These are phyloP conservation scores for Prunus mume DNA, from an alignment of 306 rosid genomes.

Conservation along the genomic window DNA sequence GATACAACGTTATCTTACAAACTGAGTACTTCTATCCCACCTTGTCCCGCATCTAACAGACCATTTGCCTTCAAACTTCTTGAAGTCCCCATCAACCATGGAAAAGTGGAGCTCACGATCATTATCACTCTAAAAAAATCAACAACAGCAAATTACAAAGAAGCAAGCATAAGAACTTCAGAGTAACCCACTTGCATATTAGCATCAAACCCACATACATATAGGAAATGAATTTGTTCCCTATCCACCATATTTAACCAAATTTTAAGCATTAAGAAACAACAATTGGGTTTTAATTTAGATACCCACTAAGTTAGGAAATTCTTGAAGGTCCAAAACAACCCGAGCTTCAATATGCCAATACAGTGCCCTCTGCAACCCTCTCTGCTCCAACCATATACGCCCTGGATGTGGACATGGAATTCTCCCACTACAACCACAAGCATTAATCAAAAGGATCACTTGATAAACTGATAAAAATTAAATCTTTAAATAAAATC, in stretches of 20 bases:
- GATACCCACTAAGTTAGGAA: slow-evolving; percentile 56
- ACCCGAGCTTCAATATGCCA: slow-evolving; percentile 99
- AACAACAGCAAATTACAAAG: neutral
- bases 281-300: slow-evolving; percentile 5
- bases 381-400: slow-evolving; percentile 95
- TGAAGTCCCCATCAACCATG: slow-evolving; percentile 98
- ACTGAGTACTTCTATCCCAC: slow-evolving; percentile 35
- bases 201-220: neutral
- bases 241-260: neutral
- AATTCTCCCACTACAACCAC: slow-evolving; percentile 54
- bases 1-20: slow-evolving; percentile 10
- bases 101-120: slow-evolving; percentile 85
- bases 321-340: slow-evolving; percentile 89
- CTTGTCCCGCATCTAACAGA: slow-evolving; percentile 71
- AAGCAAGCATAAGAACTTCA: neutral
- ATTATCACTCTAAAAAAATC: slow-evolving; percentile 52
- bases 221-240: neutral
- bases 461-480: neutral
- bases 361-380: slow-evolving; percentile 84
- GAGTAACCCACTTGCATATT: neutral
- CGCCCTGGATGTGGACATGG: slow-evolving; percentile 89
- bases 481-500: neutral
- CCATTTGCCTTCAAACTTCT: slow-evolving; percentile 98
- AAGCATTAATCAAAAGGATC: slow-evolving; percentile 9
- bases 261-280: neutral